Conservation (phyloP, 1,284 basidiomycete species). For the Marasmius tenuissimus region DNA sequence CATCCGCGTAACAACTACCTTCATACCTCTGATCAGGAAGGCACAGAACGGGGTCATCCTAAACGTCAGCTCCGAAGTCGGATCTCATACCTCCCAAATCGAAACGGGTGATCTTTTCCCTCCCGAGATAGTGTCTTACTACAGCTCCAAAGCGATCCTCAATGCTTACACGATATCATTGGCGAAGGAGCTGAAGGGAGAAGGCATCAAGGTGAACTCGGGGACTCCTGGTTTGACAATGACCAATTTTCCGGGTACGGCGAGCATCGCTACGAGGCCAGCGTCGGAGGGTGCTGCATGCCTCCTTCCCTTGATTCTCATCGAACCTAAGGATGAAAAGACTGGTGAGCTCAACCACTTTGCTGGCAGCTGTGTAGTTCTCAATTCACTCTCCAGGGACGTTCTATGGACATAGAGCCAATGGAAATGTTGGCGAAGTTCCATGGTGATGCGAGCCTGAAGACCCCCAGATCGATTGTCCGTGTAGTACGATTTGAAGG, state of each 20-base stretch:
- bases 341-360: background rate
- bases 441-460: background rate
- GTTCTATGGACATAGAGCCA: background rate
- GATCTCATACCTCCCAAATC: constrained; percentile 26
- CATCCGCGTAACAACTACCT: constrained; percentile 35
- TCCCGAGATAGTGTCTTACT: constrained; percentile 28
- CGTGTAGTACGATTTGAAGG: too few species aligned
- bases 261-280: constrained; percentile 36
- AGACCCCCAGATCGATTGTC: too few species aligned
- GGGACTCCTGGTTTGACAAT: constrained; percentile 42
- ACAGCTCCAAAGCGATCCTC: constrained; percentile 16
- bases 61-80: constrained; percentile 1
- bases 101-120: constrained; percentile 54
- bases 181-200: constrained; percentile 16
- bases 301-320: constrained; percentile 36
- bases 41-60: constrained; percentile 24
- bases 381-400: background rate
- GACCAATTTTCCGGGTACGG: constrained; percentile 36
- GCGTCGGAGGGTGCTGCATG: constrained; percentile 31
- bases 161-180: constrained; percentile 16
- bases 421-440: background rate
- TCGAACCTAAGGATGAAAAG: constrained; percentile 28
- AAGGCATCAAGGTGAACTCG: constrained; percentile 31
- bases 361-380: background rate
- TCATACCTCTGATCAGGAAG: constrained; percentile 34